Percentiles rank a stretch among this genome's conserved stretches.
Evolutionary conservation across 2,329 filamentous ascomycete genomes (phyloP).

Genomic region (Fusarium buharicum): DNA sequence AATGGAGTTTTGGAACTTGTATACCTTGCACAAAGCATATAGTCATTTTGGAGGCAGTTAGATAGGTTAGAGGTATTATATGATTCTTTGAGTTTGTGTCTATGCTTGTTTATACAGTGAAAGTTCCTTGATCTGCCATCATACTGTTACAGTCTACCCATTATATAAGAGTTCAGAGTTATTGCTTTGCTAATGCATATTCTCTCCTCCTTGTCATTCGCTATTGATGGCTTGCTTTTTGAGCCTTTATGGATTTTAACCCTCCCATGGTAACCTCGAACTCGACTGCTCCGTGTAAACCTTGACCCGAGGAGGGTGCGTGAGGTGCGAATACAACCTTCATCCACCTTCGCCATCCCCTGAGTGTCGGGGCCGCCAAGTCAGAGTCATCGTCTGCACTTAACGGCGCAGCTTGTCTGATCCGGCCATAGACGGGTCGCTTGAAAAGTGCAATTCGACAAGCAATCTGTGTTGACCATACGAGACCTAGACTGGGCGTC

Average conservation of each 20-base stretch:
- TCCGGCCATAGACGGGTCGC: conserved; percentile 63
- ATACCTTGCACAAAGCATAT: conserved; percentile 33
- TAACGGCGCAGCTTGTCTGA: conserved; percentile 50
- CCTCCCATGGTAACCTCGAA: conserved; percentile 81
- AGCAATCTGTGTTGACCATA: conserved; percentile 91
- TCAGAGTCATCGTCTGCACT: conserved; percentile 54
- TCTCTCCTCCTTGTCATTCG: background rate
- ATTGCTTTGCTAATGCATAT: background rate
- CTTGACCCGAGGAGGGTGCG: conserved; percentile 63
- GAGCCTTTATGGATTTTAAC: conserved; percentile 51
- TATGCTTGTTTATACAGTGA: background rate
- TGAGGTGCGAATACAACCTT: conserved; percentile 92
- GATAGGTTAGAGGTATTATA: conserved; percentile 23
- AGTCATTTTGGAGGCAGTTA: conserved; percentile 19
- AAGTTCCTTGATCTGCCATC: background rate
- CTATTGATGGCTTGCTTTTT: conserved; percentile 13
- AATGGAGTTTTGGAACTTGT: conserved; percentile 36
- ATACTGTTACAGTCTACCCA: background rate
- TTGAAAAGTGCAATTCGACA: conserved; percentile 85
- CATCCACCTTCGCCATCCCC: conserved; percentile 77
- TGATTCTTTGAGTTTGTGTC: conserved; percentile 6
- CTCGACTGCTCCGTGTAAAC: conserved; percentile 66
- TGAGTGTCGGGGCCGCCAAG: conserved; percentile 59
- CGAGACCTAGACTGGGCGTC: conserved; percentile 85
- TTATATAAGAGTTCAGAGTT: background rate